Evolutionary conservation across 1,284 basidiomycete genomes (phyloP).

Genomic region (Ustilago trichophora): DNA sequence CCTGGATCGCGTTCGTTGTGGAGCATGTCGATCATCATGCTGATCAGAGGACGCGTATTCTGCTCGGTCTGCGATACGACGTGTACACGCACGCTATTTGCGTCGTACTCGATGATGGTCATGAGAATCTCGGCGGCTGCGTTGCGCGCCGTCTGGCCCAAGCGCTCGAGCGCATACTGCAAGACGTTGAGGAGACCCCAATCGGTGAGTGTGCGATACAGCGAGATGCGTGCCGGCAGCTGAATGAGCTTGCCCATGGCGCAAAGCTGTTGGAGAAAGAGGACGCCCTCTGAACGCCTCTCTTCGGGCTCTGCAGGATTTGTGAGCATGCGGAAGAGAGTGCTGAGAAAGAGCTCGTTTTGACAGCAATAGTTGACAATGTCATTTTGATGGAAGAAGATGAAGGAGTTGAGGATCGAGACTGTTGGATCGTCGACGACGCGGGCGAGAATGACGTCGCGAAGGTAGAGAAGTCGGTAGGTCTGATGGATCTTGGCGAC

Average conservation of each 20-base stretch:
- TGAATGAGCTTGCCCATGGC: slow-evolving; percentile 97
- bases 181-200: slow-evolving; percentile 87
- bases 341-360: slow-evolving; percentile 78
- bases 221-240: slow-evolving; percentile 80
- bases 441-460: slow-evolving; percentile 95
- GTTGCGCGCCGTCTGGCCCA: slow-evolving; percentile 73
- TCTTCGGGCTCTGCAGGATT: slow-evolving; percentile 30
- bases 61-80: slow-evolving; percentile 79
- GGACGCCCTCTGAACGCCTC: slow-evolving; percentile 56
- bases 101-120: slow-evolving; percentile 88
- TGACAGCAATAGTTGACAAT: slow-evolving; percentile 89
- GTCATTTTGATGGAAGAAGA: slow-evolving; percentile 99
- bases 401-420: slow-evolving; percentile 93
- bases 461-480: slow-evolving; percentile 94
- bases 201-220: slow-evolving; percentile 90
- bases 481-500: slow-evolving; percentile 84
- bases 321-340: slow-evolving; percentile 74
- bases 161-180: slow-evolving; percentile 75
- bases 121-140: slow-evolving; percentile 88
- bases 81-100: slow-evolving; percentile 84
- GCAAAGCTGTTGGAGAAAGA: slow-evolving; percentile 91
- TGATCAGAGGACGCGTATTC: slow-evolving; percentile 40
- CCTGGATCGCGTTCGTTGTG: slow-evolving; percentile 78
- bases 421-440: slow-evolving; percentile 95
- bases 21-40: slow-evolving; percentile 73